These are phyloP conservation scores for Malassezia japonica DNA, from an alignment of 1,284 basidiomycete species.

Conservation along the genomic window DNA sequence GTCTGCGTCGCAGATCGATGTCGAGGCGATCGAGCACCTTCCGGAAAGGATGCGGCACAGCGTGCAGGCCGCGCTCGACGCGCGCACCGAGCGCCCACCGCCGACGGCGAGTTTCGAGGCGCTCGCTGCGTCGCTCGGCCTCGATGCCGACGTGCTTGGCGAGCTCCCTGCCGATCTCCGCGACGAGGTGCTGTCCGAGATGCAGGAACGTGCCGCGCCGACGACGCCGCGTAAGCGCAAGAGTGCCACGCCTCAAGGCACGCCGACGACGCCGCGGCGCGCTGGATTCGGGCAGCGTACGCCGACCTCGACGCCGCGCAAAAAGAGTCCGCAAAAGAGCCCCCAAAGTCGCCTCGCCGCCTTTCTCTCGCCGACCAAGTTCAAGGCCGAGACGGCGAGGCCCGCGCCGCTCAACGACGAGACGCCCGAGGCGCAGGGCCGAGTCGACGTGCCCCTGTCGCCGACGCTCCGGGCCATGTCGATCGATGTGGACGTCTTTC, in stretches of 20 bases:
- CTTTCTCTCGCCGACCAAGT: not conserved
- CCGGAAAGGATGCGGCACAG: constrained; percentile 26
- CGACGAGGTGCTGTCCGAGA: constrained; percentile 27
- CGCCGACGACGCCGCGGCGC: no score
- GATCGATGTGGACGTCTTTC: constrained; percentile 38
- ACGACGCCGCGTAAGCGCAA: not conserved
- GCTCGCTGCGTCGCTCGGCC: not conserved
- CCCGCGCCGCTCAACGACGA: no score
- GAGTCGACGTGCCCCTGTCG: not conserved
- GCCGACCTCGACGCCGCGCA: constrained; percentile 1
- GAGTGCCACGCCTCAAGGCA: not conserved
- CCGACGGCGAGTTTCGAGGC: not conserved
- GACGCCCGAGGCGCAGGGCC: no score
- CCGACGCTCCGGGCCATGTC: constrained; percentile 9
- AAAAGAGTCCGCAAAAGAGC: not conserved
- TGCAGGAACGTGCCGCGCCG: not conserved
- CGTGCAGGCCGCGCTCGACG: constrained; percentile 17
- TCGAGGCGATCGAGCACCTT: constrained; percentile 24
- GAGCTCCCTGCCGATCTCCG: constrained; percentile 34
- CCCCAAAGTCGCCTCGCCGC: no score
- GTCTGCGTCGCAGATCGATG: constrained; percentile 33
- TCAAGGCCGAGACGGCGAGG: no score
- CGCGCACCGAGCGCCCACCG: not conserved
- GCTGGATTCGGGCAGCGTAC: constrained; percentile 2
- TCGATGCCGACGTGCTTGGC: constrained; percentile 36